phyloP scores from a whole-genome alignment of 495 filamentous ascomycete genomes.

The Penicillium maclennaniae region DNA sequence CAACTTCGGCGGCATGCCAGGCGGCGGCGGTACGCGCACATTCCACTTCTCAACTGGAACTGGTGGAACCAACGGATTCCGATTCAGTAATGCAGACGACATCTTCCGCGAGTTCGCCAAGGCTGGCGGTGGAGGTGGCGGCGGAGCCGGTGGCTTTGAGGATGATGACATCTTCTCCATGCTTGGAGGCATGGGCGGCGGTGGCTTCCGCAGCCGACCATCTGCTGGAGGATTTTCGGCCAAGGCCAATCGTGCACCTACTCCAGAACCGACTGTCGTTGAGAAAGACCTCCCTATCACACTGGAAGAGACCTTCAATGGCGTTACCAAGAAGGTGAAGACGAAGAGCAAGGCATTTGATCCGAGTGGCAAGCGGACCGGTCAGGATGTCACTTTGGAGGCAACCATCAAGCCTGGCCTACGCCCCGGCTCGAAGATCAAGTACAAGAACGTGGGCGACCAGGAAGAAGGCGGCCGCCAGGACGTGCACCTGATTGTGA shows the following conservation, averaged over 20 bases:
- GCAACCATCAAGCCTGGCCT: slow-evolving; percentile 92
- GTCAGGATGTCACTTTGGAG: slow-evolving; percentile 84
- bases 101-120: slow-evolving; percentile 81
- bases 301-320: slow-evolving; percentile 81
- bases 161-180: slow-evolving; percentile 54
- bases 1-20: slow-evolving; percentile 52
- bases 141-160: slow-evolving; percentile 38
- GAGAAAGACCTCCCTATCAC: slow-evolving; percentile 78
- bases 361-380: slow-evolving; percentile 70
- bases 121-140: slow-evolving; percentile 28
- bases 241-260: slow-evolving; percentile 46
- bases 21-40: slow-evolving; percentile 56
- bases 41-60: slow-evolving; percentile 72
- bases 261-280: slow-evolving; percentile 86
- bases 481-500: slow-evolving; percentile 89
- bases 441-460: slow-evolving; percentile 93
- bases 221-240: slow-evolving; percentile 36
- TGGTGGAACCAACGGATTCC: slow-evolving; percentile 58
- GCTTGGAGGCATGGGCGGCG: slow-evolving; percentile 33
- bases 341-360: slow-evolving; percentile 97
- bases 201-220: slow-evolving; percentile 32
- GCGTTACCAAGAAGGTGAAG: slow-evolving; percentile 90
- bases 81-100: slow-evolving; percentile 74
- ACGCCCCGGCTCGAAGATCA: slow-evolving; percentile 95
- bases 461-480: slow-evolving; percentile 97